Evolutionary conservation across 768 basidiomycete genomes (phyloP), one percentile per base, ranked within the genome.

Genomic region (Tephrocybe sp.): DNA sequence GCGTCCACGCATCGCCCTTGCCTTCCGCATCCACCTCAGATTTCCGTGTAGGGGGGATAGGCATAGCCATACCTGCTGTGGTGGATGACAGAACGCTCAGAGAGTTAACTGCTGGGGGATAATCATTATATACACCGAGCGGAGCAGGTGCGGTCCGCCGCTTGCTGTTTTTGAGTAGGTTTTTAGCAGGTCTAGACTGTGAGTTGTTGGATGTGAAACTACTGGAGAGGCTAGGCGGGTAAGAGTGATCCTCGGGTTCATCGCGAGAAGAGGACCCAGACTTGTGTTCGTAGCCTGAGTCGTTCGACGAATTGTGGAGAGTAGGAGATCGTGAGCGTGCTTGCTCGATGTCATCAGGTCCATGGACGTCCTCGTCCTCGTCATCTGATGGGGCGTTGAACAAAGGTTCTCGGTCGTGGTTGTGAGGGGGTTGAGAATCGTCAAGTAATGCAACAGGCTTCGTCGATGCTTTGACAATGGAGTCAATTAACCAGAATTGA

Each of bases 401-500:
- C 6, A 91, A 71, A 16, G 89, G 88, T 62, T 87, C 81, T 45
- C 70, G 71, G 54, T 82, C 84, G 2, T 65, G 64, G 17, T 7
- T 7, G 26, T 63, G 55, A 31, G 77, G 70, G 50, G 70, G 66
- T 32, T 69, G 65, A 0, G 69, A 61, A 50, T 74, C 69, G 0
- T 74, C 42, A 17, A 73, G 77, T 17, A 79, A 64, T 19, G 71
- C 62, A 3, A 76, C 56, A 23, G 62, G 57, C 32, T 66, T 62
- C 14, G 67, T 64, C 8, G 82, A 82, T 1, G 85, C 85, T 69
- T 94, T 94, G 63, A 94, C 89, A 46, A 94, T 93, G 0, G 89
- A 88, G 69, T 97, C 92, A 51, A 97, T 94, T 45, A 97, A 72
- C 84, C 94, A 94, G 77, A 98, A 98, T 65, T 98, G 96, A 10